Evolutionary conservation across 345 rosid species (phyloP).

Genomic region (Boechera divaricarpa): DNA sequence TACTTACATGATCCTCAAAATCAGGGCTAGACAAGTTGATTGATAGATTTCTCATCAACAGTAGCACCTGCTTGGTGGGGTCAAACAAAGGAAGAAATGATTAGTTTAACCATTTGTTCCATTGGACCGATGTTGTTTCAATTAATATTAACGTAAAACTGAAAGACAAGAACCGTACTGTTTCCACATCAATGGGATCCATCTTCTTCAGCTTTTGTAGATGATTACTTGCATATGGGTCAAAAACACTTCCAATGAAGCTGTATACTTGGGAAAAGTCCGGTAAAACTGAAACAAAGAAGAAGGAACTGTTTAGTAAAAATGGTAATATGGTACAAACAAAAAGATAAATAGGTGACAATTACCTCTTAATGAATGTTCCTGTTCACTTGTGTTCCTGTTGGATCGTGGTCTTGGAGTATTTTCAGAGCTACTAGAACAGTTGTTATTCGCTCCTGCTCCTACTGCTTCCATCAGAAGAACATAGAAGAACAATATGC

Average conservation of each 20-base stretch:
- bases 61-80: slow-evolving; percentile 72
- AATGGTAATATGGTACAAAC: background rate
- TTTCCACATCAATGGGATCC: slow-evolving; percentile 93
- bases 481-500: background rate
- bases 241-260: slow-evolving; percentile 89
- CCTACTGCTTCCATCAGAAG: slow-evolving; percentile 46
- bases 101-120: slow-evolving; percentile 22
- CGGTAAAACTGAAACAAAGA: slow-evolving; percentile 71
- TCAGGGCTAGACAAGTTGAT: slow-evolving; percentile 85
- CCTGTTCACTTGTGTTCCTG: slow-evolving; percentile 58
- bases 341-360: background rate
- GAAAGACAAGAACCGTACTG: slow-evolving; percentile 55
- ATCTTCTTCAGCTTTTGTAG: slow-evolving; percentile 82
- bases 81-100: slow-evolving; percentile 31
- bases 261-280: slow-evolving; percentile 84
- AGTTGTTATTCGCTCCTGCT: slow-evolving; percentile 53
- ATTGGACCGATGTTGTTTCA: slow-evolving; percentile 7
- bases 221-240: slow-evolving; percentile 70
- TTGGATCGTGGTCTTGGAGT: slow-evolving; percentile 52
- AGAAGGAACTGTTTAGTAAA: slow-evolving; percentile 23
- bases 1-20: slow-evolving; percentile 92
- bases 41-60: slow-evolving; percentile 94
- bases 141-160: slow-evolving; percentile 21
- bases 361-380: slow-evolving; percentile 67
- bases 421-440: slow-evolving; percentile 72